Evolutionary conservation across 139 green algal species (phyloP).

Genomic region (Chlamydomonas sp.): DNA sequence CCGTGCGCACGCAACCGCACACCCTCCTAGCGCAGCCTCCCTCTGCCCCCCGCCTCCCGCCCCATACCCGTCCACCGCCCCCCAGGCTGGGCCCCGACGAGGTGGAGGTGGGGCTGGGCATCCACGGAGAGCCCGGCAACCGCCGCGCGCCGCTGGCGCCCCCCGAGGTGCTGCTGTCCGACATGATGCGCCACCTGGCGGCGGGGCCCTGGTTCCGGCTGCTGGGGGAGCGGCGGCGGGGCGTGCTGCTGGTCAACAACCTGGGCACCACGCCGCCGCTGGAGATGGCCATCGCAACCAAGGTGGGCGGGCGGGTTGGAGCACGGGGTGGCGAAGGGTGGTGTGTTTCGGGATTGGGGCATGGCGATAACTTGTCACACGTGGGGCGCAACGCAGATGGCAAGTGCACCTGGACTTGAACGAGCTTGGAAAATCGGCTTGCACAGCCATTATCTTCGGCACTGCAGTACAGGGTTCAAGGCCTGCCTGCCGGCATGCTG

Average conservation of each 20-base stretch:
- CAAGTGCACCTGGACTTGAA: too few relatives aligned
- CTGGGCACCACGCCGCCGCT: conserved; percentile 72
- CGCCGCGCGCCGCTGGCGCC: conserved; percentile 13
- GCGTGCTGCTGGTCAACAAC: conserved; percentile 79
- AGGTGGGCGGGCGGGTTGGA: too few relatives aligned
- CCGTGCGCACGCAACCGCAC: too few relatives aligned
- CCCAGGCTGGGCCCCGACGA: conserved; percentile 53
- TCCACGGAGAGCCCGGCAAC: conserved; percentile 89
- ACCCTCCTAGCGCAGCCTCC: too few relatives aligned
- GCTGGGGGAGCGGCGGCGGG: conserved; percentile 13
- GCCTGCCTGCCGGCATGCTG: too few relatives aligned
- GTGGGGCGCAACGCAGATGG: too few relatives aligned
- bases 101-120: conserved; percentile 90
- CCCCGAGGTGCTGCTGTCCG: conserved; percentile 49
- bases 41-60: not conserved
- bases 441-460: too few relatives aligned
- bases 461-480: too few relatives aligned
- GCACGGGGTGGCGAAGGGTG: too few relatives aligned
- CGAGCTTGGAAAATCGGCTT: too few relatives aligned
- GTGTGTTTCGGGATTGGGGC: too few relatives aligned
- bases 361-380: too few relatives aligned
- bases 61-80: not conserved
- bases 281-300: conserved; percentile 82
- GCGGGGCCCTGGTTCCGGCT: conserved; percentile 14
- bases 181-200: conserved; percentile 53